Percentiles rank a stretch among this genome's conserved stretches.
phyloP scores from a whole-genome alignment of 345 rosid species.

The Pelargonium nanum region DNA sequence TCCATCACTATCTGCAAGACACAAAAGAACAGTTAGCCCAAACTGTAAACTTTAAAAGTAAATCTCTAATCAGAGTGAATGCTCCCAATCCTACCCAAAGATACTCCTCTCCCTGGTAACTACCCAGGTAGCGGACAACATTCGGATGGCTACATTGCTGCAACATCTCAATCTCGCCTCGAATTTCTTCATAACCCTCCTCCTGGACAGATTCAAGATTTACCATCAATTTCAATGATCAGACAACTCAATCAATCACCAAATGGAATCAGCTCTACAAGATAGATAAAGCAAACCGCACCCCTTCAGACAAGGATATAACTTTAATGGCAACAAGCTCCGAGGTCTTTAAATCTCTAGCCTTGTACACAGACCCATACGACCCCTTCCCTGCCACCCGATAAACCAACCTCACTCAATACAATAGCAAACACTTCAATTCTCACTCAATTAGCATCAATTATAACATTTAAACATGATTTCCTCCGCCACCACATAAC shows the following conservation, averaged over 20 bases:
- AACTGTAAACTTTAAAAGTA: constrained; percentile 1
- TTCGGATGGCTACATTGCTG: constrained; percentile 96
- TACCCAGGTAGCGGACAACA: constrained; percentile 91
- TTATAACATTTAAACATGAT: background rate
- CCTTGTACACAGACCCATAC: constrained; percentile 95
- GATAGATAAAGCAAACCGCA: constrained; percentile 17
- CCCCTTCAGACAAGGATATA: constrained; percentile 89
- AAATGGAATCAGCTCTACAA: background rate
- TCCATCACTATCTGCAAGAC: constrained; percentile 94
- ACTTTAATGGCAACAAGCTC: constrained; percentile 98
- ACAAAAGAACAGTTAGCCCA: constrained; percentile 21
- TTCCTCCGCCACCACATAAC: too few species aligned
- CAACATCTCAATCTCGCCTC: constrained; percentile 99
- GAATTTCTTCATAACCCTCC: constrained; percentile 96
- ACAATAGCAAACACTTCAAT: background rate
- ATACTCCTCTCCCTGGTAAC: constrained; percentile 98
- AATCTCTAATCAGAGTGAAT: background rate
- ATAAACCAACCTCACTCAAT: constrained; percentile 6
- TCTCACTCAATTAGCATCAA: background rate
- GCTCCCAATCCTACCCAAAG: constrained; percentile 58
- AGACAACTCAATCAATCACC: background rate
- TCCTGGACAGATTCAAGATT: constrained; percentile 38
- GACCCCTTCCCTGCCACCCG: constrained; percentile 79
- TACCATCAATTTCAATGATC: background rate
- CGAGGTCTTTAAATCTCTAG: constrained; percentile 83